Conservation (phyloP, 495 filamentous ascomycete species). For the Trichoderma asperelloides region DNA sequence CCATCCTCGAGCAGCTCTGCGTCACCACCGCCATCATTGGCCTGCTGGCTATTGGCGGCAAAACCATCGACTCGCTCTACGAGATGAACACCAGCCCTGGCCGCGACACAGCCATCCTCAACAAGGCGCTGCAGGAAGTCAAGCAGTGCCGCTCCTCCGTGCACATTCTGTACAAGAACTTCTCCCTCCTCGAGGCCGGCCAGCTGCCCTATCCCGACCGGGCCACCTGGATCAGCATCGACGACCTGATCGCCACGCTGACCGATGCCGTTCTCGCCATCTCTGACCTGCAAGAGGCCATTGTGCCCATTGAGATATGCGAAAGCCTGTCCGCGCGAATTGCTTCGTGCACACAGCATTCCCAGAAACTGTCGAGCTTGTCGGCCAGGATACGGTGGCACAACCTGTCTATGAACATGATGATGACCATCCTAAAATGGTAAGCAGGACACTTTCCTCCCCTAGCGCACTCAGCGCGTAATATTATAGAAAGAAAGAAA, state of each 20-base stretch:
- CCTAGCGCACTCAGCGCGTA: not conserved
- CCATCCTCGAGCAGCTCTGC: conserved; percentile 5
- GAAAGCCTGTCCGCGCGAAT: not conserved
- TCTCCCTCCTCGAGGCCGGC: not conserved
- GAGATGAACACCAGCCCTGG: conserved; percentile 4
- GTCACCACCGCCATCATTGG: conserved; percentile 6
- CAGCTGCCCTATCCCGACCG: not conserved
- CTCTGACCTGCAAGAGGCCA: not conserved
- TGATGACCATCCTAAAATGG: conserved; percentile 4
- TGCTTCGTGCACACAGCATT: not conserved
- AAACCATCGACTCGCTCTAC: conserved; percentile 3
- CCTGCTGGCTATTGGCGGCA: conserved; percentile 6
- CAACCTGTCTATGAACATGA: conserved; percentile 2
- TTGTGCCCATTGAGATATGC: not conserved
- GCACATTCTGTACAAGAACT: conserved; percentile 3
- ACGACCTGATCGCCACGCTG: not conserved
- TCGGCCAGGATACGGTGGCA: conserved; percentile 3
- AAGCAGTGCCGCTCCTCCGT: conserved; percentile 2
- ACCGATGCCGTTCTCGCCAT: conserved; percentile 1
- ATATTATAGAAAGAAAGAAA: not conserved
- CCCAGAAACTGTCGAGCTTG: not conserved
- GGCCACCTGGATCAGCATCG: conserved; percentile 1
- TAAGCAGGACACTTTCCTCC: not conserved
- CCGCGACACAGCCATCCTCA: conserved; percentile 1
- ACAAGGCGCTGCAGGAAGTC: not conserved